Evolutionary conservation across 225 moss, liverwort and hornwort species (phyloP), one percentile per base, ranked within the genome.

Genomic region (Antitrichia curtipendula): DNA sequence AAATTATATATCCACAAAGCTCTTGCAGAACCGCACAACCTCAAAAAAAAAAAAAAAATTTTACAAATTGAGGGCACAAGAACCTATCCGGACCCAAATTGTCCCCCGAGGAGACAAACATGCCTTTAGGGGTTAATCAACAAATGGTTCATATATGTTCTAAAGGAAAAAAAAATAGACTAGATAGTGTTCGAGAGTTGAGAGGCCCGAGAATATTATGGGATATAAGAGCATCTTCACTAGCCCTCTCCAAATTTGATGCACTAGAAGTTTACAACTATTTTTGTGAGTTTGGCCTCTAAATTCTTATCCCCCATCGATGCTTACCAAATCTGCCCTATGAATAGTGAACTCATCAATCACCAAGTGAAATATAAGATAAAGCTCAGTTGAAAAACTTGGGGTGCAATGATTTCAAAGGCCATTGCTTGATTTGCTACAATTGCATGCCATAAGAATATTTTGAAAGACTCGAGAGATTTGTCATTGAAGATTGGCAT

Each of bases 391-490:
- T 49, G 49, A 49, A 49, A 43, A 71, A 28, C 6, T 43, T 47
- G 45, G 47, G 4, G 0, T 31, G 4, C 17, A 73, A 49, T 73
- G 7, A 47, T 43, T 29, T 2, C 0, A 2, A 3, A 12, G 1
- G 15, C 10, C 18, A 73, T 29, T 18, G 31, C 2, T 49, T 19
- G 1, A 31, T 17, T 47, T 0, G 0, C 11, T 12, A 49, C 1
- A 17, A 47, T 47, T 47, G 31, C 0, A 2, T 31, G 19, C 31
- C 4, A 4, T 11, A 31, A 47, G 2, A 4, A 31, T 73, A 19
- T 73, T 19, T 73, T 49, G 18, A 24, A 7, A 13, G 8, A 3
- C 14, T 4, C 0, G 0, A 0, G 0, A 12, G 1, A 32, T 74
- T 74, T 32, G 8, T 43, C 4, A 49, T 74, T 4, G 4, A 28